phyloP scores from a whole-genome alignment of 768 basidiomycete species.

The Lentinula aciculospora region DNA sequence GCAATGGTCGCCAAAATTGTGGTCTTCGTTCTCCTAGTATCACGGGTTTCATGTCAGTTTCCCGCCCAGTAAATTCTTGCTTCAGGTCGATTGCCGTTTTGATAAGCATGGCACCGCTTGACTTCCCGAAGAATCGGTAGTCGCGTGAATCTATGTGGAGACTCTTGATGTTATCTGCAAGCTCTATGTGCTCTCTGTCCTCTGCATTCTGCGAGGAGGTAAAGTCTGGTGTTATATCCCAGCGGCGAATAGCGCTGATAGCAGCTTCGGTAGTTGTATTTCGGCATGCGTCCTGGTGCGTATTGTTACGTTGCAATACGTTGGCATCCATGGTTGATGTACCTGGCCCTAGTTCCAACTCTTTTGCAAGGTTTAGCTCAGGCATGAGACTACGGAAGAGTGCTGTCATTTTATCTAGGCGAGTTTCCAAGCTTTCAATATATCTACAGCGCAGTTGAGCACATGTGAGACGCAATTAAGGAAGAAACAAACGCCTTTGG shows the following conservation, averaged over 20 bases:
- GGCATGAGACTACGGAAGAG: conserved; percentile 46
- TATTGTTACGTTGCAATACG: background rate
- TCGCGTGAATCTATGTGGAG: conserved; percentile 28
- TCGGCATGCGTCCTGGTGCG: background rate
- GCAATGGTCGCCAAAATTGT: conserved; percentile 16
- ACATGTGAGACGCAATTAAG: background rate
- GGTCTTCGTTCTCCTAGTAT: conserved; percentile 13
- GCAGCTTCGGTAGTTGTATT: conserved; percentile 12
- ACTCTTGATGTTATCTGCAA: conserved; percentile 30
- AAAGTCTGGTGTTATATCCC: background rate
- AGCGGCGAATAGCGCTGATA: conserved; percentile 22
- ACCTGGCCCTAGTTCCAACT: conserved; percentile 41
- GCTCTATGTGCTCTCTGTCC: conserved; percentile 27
- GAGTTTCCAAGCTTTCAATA: conserved; percentile 56
- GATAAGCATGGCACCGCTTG: conserved; percentile 45
- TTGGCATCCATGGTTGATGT: conserved; percentile 9
- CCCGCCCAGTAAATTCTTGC: conserved; percentile 43
- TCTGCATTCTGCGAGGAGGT: conserved; percentile 16
- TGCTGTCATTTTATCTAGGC: conserved; percentile 56
- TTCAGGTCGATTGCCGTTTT: conserved; percentile 55
- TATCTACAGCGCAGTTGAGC: conserved; percentile 26
- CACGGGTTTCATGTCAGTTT: conserved; percentile 13
- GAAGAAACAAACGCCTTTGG: conserved; percentile 46
- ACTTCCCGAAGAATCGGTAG: conserved; percentile 49
- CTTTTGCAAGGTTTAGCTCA: conserved; percentile 54